These are phyloP conservation scores for Claviceps lovelessii DNA, from an alignment of 2,329 filamentous ascomycete species.

Conservation along the genomic window DNA sequence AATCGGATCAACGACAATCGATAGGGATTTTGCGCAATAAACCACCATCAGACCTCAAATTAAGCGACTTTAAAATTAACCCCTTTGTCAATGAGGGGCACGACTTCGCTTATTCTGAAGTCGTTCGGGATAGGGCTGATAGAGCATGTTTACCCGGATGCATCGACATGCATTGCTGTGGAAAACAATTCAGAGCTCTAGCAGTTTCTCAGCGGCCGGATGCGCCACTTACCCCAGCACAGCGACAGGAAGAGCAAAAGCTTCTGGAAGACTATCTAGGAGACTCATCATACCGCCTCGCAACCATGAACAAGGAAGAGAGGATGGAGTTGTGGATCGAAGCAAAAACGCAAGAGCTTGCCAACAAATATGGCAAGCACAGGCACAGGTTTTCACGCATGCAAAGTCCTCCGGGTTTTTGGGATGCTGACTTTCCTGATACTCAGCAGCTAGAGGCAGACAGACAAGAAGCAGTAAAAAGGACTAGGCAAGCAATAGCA, in stretches of 20 bases:
- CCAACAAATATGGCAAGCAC: constrained; percentile 65
- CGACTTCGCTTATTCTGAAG: constrained; percentile 59
- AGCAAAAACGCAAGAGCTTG: constrained; percentile 58
- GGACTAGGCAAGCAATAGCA: constrained; percentile 50
- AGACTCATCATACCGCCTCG: constrained; percentile 43
- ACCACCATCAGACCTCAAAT: constrained; percentile 40
- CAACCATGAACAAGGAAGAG: constrained; percentile 43
- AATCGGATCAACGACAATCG: background rate
- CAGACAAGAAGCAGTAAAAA: constrained; percentile 46
- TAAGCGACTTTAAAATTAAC: constrained; percentile 74
- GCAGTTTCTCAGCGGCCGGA: constrained; percentile 37
- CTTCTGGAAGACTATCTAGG: constrained; percentile 45
- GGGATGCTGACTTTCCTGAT: constrained; percentile 75
- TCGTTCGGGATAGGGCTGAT: constrained; percentile 55
- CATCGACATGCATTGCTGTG: constrained; percentile 62
- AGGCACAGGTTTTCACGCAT: constrained; percentile 57
- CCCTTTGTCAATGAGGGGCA: constrained; percentile 55
- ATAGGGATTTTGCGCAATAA: constrained; percentile 37
- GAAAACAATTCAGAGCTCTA: constrained; percentile 53
- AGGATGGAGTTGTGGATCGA: constrained; percentile 55
- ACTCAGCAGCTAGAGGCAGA: constrained; percentile 67
- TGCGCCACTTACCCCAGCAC: constrained; percentile 20
- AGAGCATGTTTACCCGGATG: constrained; percentile 62
- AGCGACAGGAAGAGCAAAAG: constrained; percentile 29
- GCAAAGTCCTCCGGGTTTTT: constrained; percentile 72